These are phyloP conservation scores for Talaromyces sp. DNA, from an alignment of 2,329 filamentous ascomycete genomes.

Conservation along the genomic window DNA sequence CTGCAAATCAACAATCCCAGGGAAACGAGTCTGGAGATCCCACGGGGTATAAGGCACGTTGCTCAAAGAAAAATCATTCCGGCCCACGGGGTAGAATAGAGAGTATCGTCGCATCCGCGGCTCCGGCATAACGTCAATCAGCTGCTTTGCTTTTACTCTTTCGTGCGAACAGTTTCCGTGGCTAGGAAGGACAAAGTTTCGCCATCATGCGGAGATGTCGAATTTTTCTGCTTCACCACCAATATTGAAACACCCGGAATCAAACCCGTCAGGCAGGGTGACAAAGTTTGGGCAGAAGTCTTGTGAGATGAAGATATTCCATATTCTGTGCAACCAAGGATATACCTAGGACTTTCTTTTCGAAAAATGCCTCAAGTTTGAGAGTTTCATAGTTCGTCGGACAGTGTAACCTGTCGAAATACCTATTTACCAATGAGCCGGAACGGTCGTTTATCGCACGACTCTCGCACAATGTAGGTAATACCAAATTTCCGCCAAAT, in stretches of 20 bases:
- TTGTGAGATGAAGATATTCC: not conserved
- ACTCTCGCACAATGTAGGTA: not conserved
- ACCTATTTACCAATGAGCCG: not conserved
- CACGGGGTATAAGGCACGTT: conserved; percentile 7
- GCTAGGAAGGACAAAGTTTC: not conserved
- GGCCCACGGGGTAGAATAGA: conserved; percentile 8
- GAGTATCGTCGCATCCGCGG: conserved; percentile 2
- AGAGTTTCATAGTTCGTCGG: conserved; percentile 1
- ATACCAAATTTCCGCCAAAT: not conserved
- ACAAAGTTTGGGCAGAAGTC: not conserved
- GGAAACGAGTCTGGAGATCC: conserved; percentile 7
- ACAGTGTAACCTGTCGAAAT: not conserved
- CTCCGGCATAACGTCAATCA: conserved; percentile 1
- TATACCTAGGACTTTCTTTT: not conserved
- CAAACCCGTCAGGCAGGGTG: not conserved
- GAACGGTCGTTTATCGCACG: not conserved
- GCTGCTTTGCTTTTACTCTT: not conserved
- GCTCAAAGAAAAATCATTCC: conserved; percentile 1
- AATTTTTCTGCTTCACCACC: not conserved
- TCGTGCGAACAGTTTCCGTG: not conserved
- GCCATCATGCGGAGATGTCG: not conserved
- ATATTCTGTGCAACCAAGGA: not conserved
- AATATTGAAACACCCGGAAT: not conserved
- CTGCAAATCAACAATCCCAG: not conserved
- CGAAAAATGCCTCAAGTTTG: not conserved